phyloP scores from a whole-genome alignment of 768 basidiomycete genomes.

The Piloderma croceum region DNA sequence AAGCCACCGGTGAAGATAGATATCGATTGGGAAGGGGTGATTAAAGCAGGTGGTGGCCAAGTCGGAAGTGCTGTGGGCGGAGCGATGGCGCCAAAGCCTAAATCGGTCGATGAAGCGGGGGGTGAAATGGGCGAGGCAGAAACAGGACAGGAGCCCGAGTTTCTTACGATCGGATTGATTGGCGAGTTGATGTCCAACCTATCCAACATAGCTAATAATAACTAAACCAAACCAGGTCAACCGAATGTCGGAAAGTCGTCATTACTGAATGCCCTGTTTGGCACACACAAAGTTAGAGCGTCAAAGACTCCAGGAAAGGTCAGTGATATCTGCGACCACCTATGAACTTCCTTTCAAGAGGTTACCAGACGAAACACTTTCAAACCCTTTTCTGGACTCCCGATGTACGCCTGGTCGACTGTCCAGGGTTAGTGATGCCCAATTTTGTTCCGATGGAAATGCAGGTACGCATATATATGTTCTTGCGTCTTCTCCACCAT shows the following conservation, averaged over 20 bases:
- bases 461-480: constrained; percentile 44
- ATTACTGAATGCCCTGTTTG: constrained; percentile 87
- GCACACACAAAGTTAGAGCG: constrained; percentile 67
- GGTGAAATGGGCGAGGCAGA: constrained; percentile 15
- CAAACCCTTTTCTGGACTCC: constrained; percentile 89
- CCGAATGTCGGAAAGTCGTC: constrained; percentile 97
- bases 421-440: constrained; percentile 92
- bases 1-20: constrained; percentile 52
- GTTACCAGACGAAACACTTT: constrained; percentile 80
- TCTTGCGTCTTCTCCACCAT: constrained; percentile 2
- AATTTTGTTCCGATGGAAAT: constrained; percentile 76
- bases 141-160: constrained; percentile 40
- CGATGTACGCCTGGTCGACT: constrained; percentile 87
- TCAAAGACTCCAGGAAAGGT: constrained; percentile 88
- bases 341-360: neutral
- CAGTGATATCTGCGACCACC: constrained; percentile 1
- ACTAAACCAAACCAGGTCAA: constrained; percentile 68
- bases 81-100: constrained; percentile 29
- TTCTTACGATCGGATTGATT: constrained; percentile 77
- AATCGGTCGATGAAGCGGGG: constrained; percentile 22
- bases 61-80: constrained; percentile 43
- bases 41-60: constrained; percentile 37
- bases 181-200: constrained; percentile 34
- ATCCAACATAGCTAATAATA: neutral
- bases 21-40: constrained; percentile 71